Conservation (phyloP, 106 monocot genomes). For the Apostasia ramifera region DNA sequence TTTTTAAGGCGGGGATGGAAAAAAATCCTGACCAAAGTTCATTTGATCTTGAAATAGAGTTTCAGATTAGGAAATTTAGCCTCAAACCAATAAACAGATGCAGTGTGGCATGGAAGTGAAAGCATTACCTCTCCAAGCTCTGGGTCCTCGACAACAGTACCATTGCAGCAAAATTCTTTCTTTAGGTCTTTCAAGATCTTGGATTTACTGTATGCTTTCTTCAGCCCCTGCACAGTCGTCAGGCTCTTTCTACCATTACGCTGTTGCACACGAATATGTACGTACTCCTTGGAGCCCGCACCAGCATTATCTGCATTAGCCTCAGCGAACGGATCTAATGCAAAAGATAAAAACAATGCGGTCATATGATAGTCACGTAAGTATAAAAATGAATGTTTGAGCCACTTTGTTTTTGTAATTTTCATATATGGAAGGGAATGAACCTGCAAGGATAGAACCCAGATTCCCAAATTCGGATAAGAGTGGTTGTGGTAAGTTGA, state of each 20-base stretch:
- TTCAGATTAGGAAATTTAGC: no score
- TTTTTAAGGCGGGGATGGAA: no score
- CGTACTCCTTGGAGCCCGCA: conserved; percentile 41
- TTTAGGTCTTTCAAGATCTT: conserved; percentile 34
- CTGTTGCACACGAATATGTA: conserved; percentile 38
- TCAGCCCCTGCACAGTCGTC: conserved; percentile 36
- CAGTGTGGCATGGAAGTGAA: background rate
- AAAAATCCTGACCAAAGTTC: no score
- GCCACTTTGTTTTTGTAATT: no score
- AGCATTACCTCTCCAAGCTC: conserved; percentile 24
- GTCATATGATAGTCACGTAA: background rate
- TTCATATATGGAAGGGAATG: no score
- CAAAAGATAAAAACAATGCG: background rate
- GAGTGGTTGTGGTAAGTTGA: no score
- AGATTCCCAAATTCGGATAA: no score
- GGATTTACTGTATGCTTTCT: conserved; percentile 27
- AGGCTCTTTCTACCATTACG: conserved; percentile 41
- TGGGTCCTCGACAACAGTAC: conserved; percentile 40
- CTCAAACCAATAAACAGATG: no score
- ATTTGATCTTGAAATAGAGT: no score
- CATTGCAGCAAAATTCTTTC: conserved; percentile 41
- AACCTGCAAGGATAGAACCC: no score
- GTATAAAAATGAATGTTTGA: no score
- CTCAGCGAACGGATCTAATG: conserved; percentile 30
- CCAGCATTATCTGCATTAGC: conserved; percentile 37